phyloP scores from a whole-genome alignment of 306 rosid genomes.

The Medicago arabica region DNA sequence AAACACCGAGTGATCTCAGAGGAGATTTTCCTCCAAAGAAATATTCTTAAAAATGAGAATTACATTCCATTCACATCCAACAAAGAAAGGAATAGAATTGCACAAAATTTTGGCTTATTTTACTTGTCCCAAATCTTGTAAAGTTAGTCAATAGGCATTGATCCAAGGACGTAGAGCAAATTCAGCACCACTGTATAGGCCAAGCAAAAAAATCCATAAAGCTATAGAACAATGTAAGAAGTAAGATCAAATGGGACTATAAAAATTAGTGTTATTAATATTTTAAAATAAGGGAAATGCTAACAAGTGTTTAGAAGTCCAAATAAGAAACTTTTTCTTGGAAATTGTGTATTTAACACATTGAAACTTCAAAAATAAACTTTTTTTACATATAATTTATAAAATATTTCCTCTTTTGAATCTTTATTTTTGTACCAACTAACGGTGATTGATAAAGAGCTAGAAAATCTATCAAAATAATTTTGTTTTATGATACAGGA shows the following conservation, averaged over 20 bases:
- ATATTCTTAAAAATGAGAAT: background rate
- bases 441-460: background rate
- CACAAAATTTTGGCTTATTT: slow-evolving; percentile 6
- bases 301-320: no score
- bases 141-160: slow-evolving; percentile 17
- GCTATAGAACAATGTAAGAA: slow-evolving; percentile 6
- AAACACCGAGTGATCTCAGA: background rate
- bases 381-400: no score
- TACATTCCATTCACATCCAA: slow-evolving; percentile 10
- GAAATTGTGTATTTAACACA: no score
- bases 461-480: background rate
- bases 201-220: slow-evolving; percentile 2
- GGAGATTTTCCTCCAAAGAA: slow-evolving; percentile 8
- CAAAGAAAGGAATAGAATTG: slow-evolving; percentile 21
- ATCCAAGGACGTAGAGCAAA: slow-evolving; percentile 3
- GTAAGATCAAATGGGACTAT: slow-evolving; percentile 17
- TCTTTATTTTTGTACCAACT: no score
- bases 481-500: slow-evolving; percentile 4
- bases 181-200: background rate
- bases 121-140: slow-evolving; percentile 12
- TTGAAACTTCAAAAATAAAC: no score
- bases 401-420: no score
- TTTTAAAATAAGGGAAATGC: background rate
- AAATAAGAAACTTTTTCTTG: no score
- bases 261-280: background rate